These are phyloP conservation scores for Sporisorium iseilematis-ciliati DNA, from an alignment of 1,284 basidiomycete genomes.

Conservation along the genomic window DNA sequence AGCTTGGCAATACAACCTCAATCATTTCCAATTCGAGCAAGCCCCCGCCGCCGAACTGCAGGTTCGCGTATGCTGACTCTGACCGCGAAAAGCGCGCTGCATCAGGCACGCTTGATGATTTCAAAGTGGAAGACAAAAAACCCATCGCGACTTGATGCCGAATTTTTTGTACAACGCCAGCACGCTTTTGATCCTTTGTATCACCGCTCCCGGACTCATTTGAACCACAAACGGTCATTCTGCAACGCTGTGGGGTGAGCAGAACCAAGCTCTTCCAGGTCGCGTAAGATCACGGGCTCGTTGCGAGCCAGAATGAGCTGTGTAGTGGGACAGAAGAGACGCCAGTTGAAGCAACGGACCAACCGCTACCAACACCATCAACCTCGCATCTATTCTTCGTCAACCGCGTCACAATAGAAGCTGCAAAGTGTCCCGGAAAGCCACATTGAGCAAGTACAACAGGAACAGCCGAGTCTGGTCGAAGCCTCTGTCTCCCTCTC, in stretches of 20 bases:
- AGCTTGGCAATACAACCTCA: not conserved
- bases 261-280: too few species aligned
- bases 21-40: conserved; percentile 5
- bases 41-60: not conserved
- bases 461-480: not conserved
- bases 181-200: not conserved
- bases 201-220: not conserved
- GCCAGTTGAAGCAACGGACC: too few species aligned
- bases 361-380: conserved; percentile 1
- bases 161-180: not conserved
- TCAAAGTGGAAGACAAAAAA: not conserved
- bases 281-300: too few species aligned
- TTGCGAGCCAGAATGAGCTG: too few species aligned
- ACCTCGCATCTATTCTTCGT: not conserved
- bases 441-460: not conserved
- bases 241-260: not conserved
- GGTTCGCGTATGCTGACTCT: conserved; percentile 11
- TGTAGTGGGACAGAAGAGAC: not conserved
- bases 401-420: not conserved
- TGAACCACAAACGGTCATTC: not conserved
- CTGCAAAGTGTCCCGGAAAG: not conserved
- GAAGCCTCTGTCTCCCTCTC: too few species aligned
- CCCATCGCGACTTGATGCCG: conserved; percentile 12
- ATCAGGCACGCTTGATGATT: conserved; percentile 9
- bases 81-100: conserved; percentile 20